Conservation (phyloP, 768 basidiomycete genomes). For the Lenzites betulinus region DNA sequence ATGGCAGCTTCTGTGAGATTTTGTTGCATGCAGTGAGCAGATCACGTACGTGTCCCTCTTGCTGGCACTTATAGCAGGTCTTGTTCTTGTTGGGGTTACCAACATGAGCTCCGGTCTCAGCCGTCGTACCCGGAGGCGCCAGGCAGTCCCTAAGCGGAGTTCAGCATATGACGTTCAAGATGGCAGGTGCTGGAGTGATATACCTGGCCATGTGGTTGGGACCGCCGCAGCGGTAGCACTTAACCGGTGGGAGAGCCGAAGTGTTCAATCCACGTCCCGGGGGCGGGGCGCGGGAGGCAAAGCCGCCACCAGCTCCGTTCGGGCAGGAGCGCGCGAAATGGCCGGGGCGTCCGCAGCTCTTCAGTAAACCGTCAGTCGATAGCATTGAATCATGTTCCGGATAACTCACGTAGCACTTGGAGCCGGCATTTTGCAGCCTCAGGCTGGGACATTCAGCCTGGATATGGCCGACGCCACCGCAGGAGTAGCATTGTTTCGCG, state of each 20-base stretch:
- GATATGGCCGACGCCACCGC: slow-evolving; percentile 90
- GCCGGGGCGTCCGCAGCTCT: slow-evolving; percentile 80
- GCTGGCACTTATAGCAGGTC: slow-evolving; percentile 88
- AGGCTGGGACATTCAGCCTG: slow-evolving; percentile 85
- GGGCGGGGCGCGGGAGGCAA: slow-evolving; percentile 69
- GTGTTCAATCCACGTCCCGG: slow-evolving; percentile 76
- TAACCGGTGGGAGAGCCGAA: slow-evolving; percentile 77
- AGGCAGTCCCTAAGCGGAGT: slow-evolving; percentile 67
- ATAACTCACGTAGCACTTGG: slow-evolving; percentile 80
- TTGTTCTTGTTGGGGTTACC: slow-evolving; percentile 62
- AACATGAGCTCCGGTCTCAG: slow-evolving; percentile 49
- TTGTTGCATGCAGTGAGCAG: not conserved
- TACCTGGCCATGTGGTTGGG: slow-evolving; percentile 87
- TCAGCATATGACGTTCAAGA: not conserved
- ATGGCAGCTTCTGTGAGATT: not conserved
- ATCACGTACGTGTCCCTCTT: slow-evolving; percentile 78
- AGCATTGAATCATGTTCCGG: not conserved
- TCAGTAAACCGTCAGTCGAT: not conserved
- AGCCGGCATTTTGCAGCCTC: slow-evolving; percentile 65
- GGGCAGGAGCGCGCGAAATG: slow-evolving; percentile 82
- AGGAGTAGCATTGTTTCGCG: slow-evolving; percentile 91
- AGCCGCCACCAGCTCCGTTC: slow-evolving; percentile 47
- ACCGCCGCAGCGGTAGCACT: slow-evolving; percentile 89
- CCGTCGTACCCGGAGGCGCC: slow-evolving; percentile 62
- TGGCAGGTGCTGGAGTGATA: slow-evolving; percentile 18